Percentiles rank a stretch among this genome's conserved stretches.
Evolutionary conservation across 331 rosid species (phyloP).

Genomic region (Spiraea crenata): DNA sequence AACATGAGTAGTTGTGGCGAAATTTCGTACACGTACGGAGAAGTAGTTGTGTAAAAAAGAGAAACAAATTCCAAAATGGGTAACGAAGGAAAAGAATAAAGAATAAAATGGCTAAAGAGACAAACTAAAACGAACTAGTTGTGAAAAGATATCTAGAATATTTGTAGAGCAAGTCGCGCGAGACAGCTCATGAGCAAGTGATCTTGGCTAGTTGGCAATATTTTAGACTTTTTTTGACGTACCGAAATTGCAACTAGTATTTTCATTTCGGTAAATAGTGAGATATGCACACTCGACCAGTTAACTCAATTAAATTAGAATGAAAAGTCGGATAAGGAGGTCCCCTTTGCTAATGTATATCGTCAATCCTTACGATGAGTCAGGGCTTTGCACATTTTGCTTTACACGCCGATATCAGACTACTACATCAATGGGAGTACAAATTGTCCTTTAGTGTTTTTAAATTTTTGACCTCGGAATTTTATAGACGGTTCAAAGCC

Average conservation of each 20-base stretch:
- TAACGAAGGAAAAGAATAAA: neutral
- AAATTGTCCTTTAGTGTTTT: no score
- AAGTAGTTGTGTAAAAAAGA: neutral
- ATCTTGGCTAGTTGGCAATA: slow-evolving; percentile 5
- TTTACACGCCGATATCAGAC: no score
- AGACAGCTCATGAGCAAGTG: neutral
- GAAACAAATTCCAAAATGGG: slow-evolving; percentile 3
- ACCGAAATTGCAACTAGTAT: slow-evolving; percentile 38
- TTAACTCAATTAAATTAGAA: slow-evolving; percentile 10
- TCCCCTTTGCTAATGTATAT: no score
- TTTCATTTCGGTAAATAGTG: slow-evolving; percentile 44
- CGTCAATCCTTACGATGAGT: no score
- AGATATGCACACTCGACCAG: slow-evolving; percentile 23
- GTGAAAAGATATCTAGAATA: neutral
- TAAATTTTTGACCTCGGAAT: no score
- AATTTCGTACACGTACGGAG: slow-evolving; percentile 1
- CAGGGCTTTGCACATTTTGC: no score
- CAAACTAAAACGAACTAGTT: neutral
- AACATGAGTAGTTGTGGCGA: neutral
- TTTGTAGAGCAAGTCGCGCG: neutral
- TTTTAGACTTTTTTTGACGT: slow-evolving; percentile 38
- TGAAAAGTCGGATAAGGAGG: neutral
- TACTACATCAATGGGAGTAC: no score
- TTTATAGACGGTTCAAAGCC: no score
- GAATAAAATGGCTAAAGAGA: neutral